Evolutionary conservation across 331 rosid species (phyloP).

Genomic region (Malus hybrid): DNA sequence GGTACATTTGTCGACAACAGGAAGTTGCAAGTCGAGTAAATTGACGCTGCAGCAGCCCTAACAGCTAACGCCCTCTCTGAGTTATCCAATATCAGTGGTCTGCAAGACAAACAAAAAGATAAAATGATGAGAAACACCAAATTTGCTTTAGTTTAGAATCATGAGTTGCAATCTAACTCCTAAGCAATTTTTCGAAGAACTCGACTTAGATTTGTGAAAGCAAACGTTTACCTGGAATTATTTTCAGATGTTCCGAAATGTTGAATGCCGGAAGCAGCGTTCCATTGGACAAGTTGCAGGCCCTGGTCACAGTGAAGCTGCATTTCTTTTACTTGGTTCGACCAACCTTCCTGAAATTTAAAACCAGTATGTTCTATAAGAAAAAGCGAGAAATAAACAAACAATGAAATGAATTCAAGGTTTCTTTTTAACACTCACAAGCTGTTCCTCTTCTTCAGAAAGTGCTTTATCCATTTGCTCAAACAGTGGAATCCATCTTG

Average conservation of each 20-base stretch:
- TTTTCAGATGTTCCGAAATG: conserved; percentile 46
- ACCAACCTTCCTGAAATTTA: conserved; percentile 82
- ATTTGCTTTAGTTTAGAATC: background rate
- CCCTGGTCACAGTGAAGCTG: conserved; percentile 77
- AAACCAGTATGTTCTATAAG: background rate
- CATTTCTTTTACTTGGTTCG: conserved; percentile 84
- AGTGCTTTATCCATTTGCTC: conserved; percentile 85
- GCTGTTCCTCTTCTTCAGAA: conserved; percentile 87
- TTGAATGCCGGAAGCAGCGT: conserved; percentile 30
- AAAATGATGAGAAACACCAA: background rate
- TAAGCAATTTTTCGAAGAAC: background rate
- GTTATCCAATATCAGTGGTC: conserved; percentile 34
- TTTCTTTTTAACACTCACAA: conserved; percentile 41
- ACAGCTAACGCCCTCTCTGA: conserved; percentile 74
- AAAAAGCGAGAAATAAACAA: background rate
- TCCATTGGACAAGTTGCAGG: conserved; percentile 37
- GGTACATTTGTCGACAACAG: conserved; percentile 47
- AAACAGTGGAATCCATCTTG: conserved; percentile 72
- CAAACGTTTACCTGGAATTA: conserved; percentile 42
- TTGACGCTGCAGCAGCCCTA: conserved; percentile 97
- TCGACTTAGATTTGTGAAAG: background rate
- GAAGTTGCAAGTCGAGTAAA: conserved; percentile 87
- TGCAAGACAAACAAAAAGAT: conserved; percentile 16
- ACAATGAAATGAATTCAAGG: background rate
- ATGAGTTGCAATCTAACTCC: background rate